Base-by-base conservation (phyloP, 108 stramenopile genomes). In the Cyclotella cryptica region DNA sequence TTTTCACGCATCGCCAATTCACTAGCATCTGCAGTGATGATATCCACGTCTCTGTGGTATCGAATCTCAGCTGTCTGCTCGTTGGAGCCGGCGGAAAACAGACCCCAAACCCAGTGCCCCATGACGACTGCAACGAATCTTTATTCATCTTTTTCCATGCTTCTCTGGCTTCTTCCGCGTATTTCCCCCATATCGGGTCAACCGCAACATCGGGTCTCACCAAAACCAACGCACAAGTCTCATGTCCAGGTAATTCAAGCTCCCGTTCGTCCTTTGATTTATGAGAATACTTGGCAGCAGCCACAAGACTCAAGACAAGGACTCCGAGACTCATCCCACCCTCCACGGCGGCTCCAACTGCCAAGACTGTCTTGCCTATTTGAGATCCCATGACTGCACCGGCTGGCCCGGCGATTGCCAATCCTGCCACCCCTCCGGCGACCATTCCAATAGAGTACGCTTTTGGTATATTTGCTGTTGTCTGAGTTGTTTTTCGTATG, bases 1-100 rank as follows among this genome's bases (percentile, higher is more conserved):
- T 95, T 95, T 21, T 95, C 94, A 5, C 52, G 62, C 29, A 88
- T 87, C 52, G 91, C 80, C 60, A 95, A 72, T 77, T 95, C 94
- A 24, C 73, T 73, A 69, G 90, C 89, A 58, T 84, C 87, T 0
- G 88, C 84, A 44, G 79, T 67, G n/a, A 93, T 79, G 63, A 95
- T 95, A 71, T 95, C 94, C 22, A 74, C 59, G 61, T 93, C 91
- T 21, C 87, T 73, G 22, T 84, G 75, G 55, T 91, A 88, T 28
- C 94, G 85, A 65, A 87, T 79, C 42, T 83, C 84, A 51, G 71
- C 75, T 12, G 85, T 79, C 39, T 76, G 51, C 41, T 46, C 75
- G 46, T 44, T 66, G 41, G 60, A n/a, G 15, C 15, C 19, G 1
- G 80, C 66, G 17, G 39, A 57, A 67, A 82, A 85, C 47, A 85